A percentile compares a stretch with the other conserved stretches of the same genome.
Conservation (phyloP, 345 rosid genomes). For the Brassica carinata region DNA sequence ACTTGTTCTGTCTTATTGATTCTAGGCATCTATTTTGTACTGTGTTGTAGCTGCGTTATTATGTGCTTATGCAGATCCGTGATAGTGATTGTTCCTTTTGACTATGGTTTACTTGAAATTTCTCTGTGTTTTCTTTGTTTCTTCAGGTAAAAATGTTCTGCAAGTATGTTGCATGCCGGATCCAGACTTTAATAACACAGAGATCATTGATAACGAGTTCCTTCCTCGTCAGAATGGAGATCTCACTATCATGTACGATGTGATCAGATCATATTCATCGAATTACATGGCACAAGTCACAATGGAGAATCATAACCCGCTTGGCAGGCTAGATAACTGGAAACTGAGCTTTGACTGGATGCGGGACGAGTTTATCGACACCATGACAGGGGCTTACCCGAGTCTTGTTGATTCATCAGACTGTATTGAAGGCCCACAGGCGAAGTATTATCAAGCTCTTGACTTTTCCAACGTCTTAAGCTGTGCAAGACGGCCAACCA, state of each 20-base stretch:
- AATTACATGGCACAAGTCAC: conserved; percentile 80
- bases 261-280: conserved; percentile 58
- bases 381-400: conserved; percentile 94
- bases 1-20: neutral
- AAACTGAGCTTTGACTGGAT: conserved; percentile 94
- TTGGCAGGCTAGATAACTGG: conserved; percentile 94
- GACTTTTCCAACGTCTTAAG: conserved; percentile 80
- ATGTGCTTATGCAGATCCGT: neutral
- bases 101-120: conserved; percentile 3
- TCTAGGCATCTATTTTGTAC: neutral
- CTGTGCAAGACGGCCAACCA: conserved; percentile 87
- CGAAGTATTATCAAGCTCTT: conserved; percentile 49
- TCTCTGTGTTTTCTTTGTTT: conserved; percentile 13
- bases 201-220: conserved; percentile 52
- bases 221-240: conserved; percentile 77
- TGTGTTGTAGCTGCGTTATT: neutral
- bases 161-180: conserved; percentile 74
- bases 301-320: conserved; percentile 70
- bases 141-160: conserved; percentile 59
- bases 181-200: conserved; percentile 44
- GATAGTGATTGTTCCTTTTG: neutral
- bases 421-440: conserved; percentile 79
- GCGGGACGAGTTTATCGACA: conserved; percentile 72
- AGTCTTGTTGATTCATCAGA: conserved; percentile 65
- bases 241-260: conserved; percentile 90